Conservation (phyloP, 2,329 filamentous ascomycete species). For the Colletotrichum chrysophilum region DNA sequence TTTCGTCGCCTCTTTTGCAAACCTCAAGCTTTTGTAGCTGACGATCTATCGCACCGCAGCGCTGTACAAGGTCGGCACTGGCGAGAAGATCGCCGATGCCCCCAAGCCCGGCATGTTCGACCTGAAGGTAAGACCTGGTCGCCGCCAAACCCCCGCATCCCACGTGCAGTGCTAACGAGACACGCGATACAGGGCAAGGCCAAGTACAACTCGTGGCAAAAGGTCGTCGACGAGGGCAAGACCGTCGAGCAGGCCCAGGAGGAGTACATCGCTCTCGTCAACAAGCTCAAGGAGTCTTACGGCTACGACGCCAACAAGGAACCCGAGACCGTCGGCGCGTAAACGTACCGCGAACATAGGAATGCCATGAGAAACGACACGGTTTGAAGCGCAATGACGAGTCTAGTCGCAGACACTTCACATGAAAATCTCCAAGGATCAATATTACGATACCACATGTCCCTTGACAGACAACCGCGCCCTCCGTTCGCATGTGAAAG, state of each 20-base stretch:
- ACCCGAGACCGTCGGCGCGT: constrained; percentile 59
- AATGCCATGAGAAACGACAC: constrained; percentile 13
- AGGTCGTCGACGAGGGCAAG: constrained; percentile 67
- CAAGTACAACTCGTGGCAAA: constrained; percentile 81
- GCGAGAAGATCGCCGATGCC: constrained; percentile 62
- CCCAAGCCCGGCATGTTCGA: constrained; percentile 72
- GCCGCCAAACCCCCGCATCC: background rate
- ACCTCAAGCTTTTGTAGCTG: background rate
- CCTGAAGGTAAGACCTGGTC: constrained; percentile 58
- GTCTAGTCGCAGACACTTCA: background rate
- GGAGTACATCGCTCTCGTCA: constrained; percentile 76
- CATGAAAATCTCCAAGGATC: background rate
- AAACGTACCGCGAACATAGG: constrained; percentile 1
- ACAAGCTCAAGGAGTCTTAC: constrained; percentile 72
- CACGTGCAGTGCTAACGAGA: background rate
- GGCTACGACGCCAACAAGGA: constrained; percentile 70
- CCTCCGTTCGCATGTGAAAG: background rate
- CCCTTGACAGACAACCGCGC: background rate
- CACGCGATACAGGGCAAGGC: constrained; percentile 68
- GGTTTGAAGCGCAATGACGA: background rate
- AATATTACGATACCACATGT: constrained; percentile 19
- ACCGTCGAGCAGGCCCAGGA: constrained; percentile 73
- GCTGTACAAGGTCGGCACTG: constrained; percentile 63
- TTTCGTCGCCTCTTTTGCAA: background rate
- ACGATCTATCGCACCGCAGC: constrained; percentile 37